Percentiles rank a stretch among this genome's conserved stretches.
Evolutionary conservation across 345 rosid species (phyloP).

Genomic region (Dimocarpus longan): DNA sequence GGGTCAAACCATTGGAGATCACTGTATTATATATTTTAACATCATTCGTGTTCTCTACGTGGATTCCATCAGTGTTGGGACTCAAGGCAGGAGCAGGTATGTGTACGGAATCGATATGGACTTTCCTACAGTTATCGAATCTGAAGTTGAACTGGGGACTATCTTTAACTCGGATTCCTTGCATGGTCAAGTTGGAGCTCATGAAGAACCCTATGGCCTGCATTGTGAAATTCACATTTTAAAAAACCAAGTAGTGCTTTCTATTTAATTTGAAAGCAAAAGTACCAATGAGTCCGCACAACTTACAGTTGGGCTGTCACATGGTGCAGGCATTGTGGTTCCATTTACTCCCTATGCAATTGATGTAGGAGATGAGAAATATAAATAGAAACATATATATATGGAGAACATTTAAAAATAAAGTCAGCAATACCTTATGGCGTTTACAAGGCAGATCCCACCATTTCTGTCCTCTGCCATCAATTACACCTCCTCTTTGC

Average conservation of each 20-base stretch:
- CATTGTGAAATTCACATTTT: conserved; percentile 11
- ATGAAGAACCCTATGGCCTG: conserved; percentile 61
- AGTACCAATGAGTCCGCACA: background rate
- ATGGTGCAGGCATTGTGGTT: conserved; percentile 69
- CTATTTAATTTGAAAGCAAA: background rate
- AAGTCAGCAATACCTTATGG: conserved; percentile 60
- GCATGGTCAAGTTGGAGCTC: conserved; percentile 73
- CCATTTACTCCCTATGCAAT: conserved; percentile 62
- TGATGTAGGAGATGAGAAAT: background rate
- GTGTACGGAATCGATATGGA: conserved; percentile 52
- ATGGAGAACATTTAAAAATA: background rate
- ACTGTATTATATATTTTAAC: conserved; percentile 78
- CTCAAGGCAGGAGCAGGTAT: conserved; percentile 78
- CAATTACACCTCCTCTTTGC: conserved; percentile 78
- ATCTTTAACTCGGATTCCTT: conserved; percentile 64
- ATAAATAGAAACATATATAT: background rate
- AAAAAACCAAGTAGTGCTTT: background rate
- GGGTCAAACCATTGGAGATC: conserved; percentile 69
- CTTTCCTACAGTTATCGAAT: conserved; percentile 57
- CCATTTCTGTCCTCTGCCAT: conserved; percentile 96
- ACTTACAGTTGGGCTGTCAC: conserved; percentile 93
- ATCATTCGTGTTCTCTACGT: conserved; percentile 59
- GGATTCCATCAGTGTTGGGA: conserved; percentile 96
- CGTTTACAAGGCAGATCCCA: conserved; percentile 99
- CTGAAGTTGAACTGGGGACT: conserved; percentile 89